These are phyloP conservation scores for Anthracocystis walkeri DNA, from an alignment of 1,284 basidiomycete species.

Conservation along the genomic window DNA sequence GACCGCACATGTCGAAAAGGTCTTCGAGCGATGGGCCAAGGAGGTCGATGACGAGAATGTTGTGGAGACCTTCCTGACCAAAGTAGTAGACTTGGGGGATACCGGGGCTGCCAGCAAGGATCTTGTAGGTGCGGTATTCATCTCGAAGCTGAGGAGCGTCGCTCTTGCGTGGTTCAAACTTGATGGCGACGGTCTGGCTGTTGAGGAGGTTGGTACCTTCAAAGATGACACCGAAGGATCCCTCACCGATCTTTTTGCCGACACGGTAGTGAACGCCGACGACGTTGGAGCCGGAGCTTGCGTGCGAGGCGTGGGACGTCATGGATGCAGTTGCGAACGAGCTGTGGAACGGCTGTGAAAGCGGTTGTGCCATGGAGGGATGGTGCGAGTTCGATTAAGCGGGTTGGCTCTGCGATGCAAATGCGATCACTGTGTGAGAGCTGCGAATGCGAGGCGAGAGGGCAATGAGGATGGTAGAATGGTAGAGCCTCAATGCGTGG, in stretches of 20 bases:
- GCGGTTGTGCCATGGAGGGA: constrained; percentile 30
- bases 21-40: constrained; percentile 93
- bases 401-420: neutral
- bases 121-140: constrained; percentile 97
- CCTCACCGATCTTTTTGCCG: constrained; percentile 77
- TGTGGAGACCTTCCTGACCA: constrained; percentile 96
- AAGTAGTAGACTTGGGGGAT: constrained; percentile 98
- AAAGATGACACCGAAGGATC: constrained; percentile 94
- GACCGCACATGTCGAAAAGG: constrained; percentile 93
- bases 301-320: constrained; percentile 62
- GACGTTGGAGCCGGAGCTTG: constrained; percentile 67
- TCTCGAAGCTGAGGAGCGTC: constrained; percentile 95
- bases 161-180: constrained; percentile 96
- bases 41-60: constrained; percentile 94
- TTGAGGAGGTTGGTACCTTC: constrained; percentile 95
- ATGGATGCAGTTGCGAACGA: constrained; percentile 52
- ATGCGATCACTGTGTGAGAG: neutral
- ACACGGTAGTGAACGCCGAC: constrained; percentile 81
- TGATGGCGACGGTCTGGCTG: constrained; percentile 95
- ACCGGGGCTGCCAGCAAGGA: constrained; percentile 90
- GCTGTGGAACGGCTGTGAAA: constrained; percentile 44
- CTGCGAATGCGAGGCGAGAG: neutral
- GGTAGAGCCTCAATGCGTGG: neutral
- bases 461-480: neutral
- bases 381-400: neutral